Percentiles rank a stretch among this genome's conserved stretches.
These are phyloP conservation scores for Debaryomycetaceae sp. DNA, from an alignment of 1,139 yeast genomes.

Conservation along the genomic window DNA sequence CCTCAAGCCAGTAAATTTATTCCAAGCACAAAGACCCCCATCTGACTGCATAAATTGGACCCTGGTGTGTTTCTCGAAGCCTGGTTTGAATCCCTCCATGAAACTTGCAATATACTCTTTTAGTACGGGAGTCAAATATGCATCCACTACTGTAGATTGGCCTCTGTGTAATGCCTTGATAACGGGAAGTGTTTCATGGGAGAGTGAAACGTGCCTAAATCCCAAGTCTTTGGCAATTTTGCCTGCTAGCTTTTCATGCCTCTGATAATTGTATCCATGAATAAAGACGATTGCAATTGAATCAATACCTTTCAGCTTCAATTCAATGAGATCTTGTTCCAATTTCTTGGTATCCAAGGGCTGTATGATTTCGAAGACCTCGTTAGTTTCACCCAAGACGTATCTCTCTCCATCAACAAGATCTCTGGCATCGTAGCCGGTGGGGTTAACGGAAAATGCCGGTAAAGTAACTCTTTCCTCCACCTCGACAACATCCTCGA, in stretches of 20 bases:
- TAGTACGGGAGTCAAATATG: slow-evolving; percentile 73
- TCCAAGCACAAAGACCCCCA: slow-evolving; percentile 51
- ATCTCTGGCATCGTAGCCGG: slow-evolving; percentile 22
- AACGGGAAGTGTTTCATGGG: slow-evolving; percentile 68
- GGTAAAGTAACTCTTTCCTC: slow-evolving; percentile 74
- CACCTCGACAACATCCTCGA: slow-evolving; percentile 60
- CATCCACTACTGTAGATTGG: slow-evolving; percentile 72
- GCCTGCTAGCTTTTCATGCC: slow-evolving; percentile 60
- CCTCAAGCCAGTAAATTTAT: slow-evolving; percentile 46
- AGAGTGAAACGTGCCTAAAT: slow-evolving; percentile 54
- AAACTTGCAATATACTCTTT: slow-evolving; percentile 58
- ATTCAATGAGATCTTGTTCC: slow-evolving; percentile 29
- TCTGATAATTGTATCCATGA: slow-evolving; percentile 68
- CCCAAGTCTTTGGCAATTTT: slow-evolving; percentile 57
- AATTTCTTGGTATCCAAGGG: slow-evolving; percentile 44
- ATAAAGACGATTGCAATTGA: slow-evolving; percentile 66
- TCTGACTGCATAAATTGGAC: slow-evolving; percentile 59
- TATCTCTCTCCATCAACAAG: slow-evolving; percentile 11
- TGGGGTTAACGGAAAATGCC: slow-evolving; percentile 61
- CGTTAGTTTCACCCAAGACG: slow-evolving; percentile 59
- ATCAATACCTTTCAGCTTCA: slow-evolving; percentile 54
- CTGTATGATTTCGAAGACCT: slow-evolving; percentile 52
- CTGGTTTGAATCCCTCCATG: slow-evolving; percentile 56
- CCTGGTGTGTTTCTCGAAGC: slow-evolving; percentile 21
- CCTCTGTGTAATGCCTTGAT: slow-evolving; percentile 70